A percentile compares a stretch with the other conserved stretches of the same genome.
phyloP scores from a whole-genome alignment of 1,139 yeast species.

The Zygosaccharomyces sapae region DNA sequence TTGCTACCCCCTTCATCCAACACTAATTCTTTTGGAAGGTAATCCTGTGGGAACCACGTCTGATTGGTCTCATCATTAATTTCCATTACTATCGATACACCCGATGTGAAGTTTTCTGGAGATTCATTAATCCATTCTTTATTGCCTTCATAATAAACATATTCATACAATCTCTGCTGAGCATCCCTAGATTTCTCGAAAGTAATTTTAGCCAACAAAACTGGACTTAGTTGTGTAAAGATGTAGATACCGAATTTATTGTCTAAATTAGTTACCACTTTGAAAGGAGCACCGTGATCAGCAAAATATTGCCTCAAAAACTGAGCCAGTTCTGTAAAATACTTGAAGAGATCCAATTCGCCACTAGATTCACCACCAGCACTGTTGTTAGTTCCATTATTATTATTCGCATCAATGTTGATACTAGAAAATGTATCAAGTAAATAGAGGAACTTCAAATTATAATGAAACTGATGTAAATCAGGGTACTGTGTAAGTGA shows the following conservation, averaged over 20 bases:
- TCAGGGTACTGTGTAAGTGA: slow-evolving; percentile 30
- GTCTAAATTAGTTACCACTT: slow-evolving; percentile 27
- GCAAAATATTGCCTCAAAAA: slow-evolving; percentile 22
- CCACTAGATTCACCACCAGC: slow-evolving; percentile 18
- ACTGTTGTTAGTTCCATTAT: slow-evolving; percentile 4
- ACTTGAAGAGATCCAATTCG: slow-evolving; percentile 33
- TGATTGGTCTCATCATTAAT: slow-evolving; percentile 14
- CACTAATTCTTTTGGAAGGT: slow-evolving; percentile 27
- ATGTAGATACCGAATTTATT: slow-evolving; percentile 33
- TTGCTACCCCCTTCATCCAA: slow-evolving; percentile 8
- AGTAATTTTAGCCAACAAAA: slow-evolving; percentile 24
- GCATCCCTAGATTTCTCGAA: slow-evolving; percentile 25
- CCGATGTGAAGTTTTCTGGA: slow-evolving; percentile 28
- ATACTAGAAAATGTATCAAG: slow-evolving; percentile 34
- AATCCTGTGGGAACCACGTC: slow-evolving; percentile 29
- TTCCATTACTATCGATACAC: slow-evolving; percentile 29
- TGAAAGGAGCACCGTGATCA: slow-evolving; percentile 18
- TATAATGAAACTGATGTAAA: slow-evolving; percentile 33
- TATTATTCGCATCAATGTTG: slow-evolving; percentile 23
- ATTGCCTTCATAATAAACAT: slow-evolving; percentile 22
- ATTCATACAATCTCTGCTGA: slow-evolving; percentile 30
- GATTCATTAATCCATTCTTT: slow-evolving; percentile 32
- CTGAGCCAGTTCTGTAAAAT: slow-evolving; percentile 31
- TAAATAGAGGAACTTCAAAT: slow-evolving; percentile 31
- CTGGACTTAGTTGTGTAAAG: slow-evolving; percentile 8